phyloP scores from a whole-genome alignment of 1,139 yeast species.

The Meyerozyma carpophila region DNA sequence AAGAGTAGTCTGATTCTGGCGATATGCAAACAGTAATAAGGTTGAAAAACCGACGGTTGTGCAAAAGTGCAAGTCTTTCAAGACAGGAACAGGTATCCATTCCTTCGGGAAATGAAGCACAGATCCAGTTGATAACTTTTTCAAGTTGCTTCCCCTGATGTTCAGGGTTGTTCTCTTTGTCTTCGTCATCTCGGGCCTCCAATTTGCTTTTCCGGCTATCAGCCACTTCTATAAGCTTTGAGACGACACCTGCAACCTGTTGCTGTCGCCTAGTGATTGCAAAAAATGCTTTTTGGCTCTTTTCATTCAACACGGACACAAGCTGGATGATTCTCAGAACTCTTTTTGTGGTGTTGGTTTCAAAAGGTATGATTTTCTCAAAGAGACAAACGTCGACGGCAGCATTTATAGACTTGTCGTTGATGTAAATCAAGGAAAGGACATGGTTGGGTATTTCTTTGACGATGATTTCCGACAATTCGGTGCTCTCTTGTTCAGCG shows the following conservation, averaged over 20 bases:
- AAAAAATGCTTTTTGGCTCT: constrained; percentile 57
- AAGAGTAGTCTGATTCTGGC: constrained; percentile 54
- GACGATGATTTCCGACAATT: constrained; percentile 29
- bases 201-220: constrained; percentile 24
- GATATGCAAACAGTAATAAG: constrained; percentile 51
- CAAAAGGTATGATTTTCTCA: constrained; percentile 57
- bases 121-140: constrained; percentile 61
- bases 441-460: constrained; percentile 61
- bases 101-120: constrained; percentile 51
- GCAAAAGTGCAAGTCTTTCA: constrained; percentile 45
- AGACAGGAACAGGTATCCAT: constrained; percentile 44
- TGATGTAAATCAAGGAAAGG: constrained; percentile 67
- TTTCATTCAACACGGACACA: constrained; percentile 45
- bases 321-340: constrained; percentile 51
- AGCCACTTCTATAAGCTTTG: constrained; percentile 29
- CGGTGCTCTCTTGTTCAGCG: constrained; percentile 25
- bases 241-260: constrained; percentile 43
- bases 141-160: constrained; percentile 39
- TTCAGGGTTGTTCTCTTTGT: constrained; percentile 10
- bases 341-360: constrained; percentile 39
- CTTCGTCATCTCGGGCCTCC: constrained; percentile 18
- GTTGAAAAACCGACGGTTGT: constrained; percentile 53
- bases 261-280: constrained; percentile 69
- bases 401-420: constrained; percentile 64
- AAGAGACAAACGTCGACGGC: constrained; percentile 59